Evolutionary conservation across 345 rosid species (phyloP).

Genomic region (Salix koriyanagi): DNA sequence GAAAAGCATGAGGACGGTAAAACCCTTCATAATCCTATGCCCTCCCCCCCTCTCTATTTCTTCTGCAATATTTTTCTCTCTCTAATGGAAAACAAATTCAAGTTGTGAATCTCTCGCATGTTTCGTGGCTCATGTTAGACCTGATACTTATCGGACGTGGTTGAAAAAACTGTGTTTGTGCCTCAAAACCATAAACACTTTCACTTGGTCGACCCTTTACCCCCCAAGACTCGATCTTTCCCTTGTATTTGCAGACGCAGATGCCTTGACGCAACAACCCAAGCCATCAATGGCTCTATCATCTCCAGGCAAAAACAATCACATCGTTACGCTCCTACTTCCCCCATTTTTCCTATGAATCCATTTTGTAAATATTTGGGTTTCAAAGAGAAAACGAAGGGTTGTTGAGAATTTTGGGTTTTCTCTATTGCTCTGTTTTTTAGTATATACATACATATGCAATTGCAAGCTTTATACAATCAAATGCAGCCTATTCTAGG

Average conservation of each 20-base stretch:
- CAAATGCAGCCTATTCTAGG: too few species aligned
- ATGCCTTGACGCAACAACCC: constrained; percentile 16
- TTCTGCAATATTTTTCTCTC: constrained; percentile 5
- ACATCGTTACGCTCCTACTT: constrained; percentile 30
- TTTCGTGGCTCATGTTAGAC: constrained; percentile 63
- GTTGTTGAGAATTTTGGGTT: too few species aligned
- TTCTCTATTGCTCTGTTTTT: too few species aligned
- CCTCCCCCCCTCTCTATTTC: neutral
- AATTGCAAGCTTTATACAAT: too few species aligned
- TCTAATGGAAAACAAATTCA: constrained; percentile 56
- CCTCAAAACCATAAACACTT: constrained; percentile 13
- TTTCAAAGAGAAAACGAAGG: constrained; percentile 20
- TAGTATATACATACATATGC: too few species aligned
- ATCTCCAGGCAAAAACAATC: constrained; percentile 29
- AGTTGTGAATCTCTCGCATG: constrained; percentile 55
- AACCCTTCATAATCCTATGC: neutral
- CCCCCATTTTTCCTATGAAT: constrained; percentile 36
- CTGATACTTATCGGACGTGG: constrained; percentile 53
- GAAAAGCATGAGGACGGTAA: neutral
- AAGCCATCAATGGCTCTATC: constrained; percentile 15
- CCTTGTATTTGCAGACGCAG: constrained; percentile 42
- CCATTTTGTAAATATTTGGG: constrained; percentile 17
- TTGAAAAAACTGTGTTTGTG: constrained; percentile 37
- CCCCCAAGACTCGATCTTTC: constrained; percentile 30
- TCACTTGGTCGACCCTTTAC: constrained; percentile 15